Evolutionary conservation across 306 rosid genomes (phyloP), one percentile per base, ranked within the genome.

Genomic region (Cotoneaster glaucophyllus): DNA sequence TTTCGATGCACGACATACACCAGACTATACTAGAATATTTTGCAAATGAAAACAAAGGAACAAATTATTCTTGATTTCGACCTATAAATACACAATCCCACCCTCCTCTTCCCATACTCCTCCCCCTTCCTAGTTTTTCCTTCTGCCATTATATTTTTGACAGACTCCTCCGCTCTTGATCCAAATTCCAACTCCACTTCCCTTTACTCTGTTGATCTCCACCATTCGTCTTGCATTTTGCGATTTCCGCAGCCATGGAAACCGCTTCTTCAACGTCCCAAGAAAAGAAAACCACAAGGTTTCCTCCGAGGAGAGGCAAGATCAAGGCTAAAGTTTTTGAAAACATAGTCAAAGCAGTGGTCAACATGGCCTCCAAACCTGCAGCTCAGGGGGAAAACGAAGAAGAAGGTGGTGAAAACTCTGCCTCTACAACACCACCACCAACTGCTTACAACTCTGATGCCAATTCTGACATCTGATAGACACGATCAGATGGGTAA

Each of bases 271-370:
- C 77, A 4, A 67, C 62, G 4, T 25, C 58, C 26, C 65, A 25
- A n/a, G 50, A 37, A 56, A 59, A 22, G 64, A 56, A 65, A 29
- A 61, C 48, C 10, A 8, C 74, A 19, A 8, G 24, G 8, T 17
- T 37, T 8, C 37, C 74, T 0, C 80, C 75, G 1, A 75, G n/a
- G 24, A 64, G 88, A 4, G 88, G 88, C 17, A 22, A 62, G 62
- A 76, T 85, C 74, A 85, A 82, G 43, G 78, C 15, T 56, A 54
- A 65, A 24, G 79, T 82, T 26, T 39, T 82, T 25, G 61, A 22
- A 45, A 34, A 12, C 74, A 61, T 85, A 21, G 18, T 77, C 39
- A 79, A 85, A 8, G 64, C 72, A 1, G 45, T 70, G 13, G 43
- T 19, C 52, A 66, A 65, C 67, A 22, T 37, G 26, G 53, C 67